These are phyloP conservation scores for Tulasnella sp. DNA, from an alignment of 768 basidiomycete genomes.

Conservation along the genomic window DNA sequence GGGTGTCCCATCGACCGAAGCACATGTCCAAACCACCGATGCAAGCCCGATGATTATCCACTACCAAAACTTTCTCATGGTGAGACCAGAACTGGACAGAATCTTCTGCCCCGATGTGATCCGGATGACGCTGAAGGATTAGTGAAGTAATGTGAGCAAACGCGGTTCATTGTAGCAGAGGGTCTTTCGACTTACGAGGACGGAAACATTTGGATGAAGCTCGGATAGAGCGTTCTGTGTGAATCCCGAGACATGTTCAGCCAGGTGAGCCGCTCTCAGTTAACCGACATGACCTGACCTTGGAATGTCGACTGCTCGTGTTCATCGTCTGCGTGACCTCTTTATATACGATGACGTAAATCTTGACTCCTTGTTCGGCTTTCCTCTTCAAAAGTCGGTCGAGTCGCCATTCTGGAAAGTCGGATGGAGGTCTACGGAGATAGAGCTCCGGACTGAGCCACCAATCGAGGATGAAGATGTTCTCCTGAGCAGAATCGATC, in stretches of 20 bases:
- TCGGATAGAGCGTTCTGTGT: conserved; percentile 31
- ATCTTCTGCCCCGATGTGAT: conserved; percentile 18
- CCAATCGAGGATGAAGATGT: conserved; percentile 35
- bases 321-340: conserved; percentile 33
- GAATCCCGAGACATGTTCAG: neutral
- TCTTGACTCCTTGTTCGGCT: conserved; percentile 35
- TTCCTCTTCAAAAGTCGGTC: conserved; percentile 33
- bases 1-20: conserved; percentile 96
- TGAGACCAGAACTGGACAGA: conserved; percentile 78
- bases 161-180: neutral
- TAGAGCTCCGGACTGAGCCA: conserved; percentile 35
- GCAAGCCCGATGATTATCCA: conserved; percentile 15
- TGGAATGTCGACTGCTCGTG: conserved; percentile 27
- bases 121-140: conserved; percentile 20
- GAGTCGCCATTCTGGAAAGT: conserved; percentile 34
- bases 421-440: conserved; percentile 33
- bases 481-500: conserved; percentile 25
- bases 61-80: conserved; percentile 57
- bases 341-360: conserved; percentile 35
- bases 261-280: neutral
- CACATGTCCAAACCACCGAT: conserved; percentile 93
- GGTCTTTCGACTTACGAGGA: conserved; percentile 21
- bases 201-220: conserved; percentile 34
- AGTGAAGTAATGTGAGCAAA: neutral
- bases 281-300: conserved; percentile 8